These are phyloP conservation scores for Pseudevernia furfuracea DNA, from an alignment of 495 filamentous ascomycete genomes.

Conservation along the genomic window DNA sequence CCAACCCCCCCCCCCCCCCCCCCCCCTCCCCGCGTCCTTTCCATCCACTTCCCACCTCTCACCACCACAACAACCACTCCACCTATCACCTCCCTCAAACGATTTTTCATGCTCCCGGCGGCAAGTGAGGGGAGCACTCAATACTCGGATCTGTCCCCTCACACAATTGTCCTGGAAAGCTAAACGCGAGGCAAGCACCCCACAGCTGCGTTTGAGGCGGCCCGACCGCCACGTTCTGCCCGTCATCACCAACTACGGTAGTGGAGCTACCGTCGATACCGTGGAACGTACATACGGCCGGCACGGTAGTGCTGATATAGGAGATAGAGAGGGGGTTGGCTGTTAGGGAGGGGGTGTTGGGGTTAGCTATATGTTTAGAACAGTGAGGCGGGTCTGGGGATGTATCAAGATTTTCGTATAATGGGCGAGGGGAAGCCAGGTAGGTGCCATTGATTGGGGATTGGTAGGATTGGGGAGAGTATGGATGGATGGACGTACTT, in stretches of 20 bases:
- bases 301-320: background rate
- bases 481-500: conserved; percentile 3
- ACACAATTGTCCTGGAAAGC: conserved; percentile 11
- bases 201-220: background rate
- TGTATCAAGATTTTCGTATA: background rate
- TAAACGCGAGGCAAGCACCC: conserved; percentile 7
- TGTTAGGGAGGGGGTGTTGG: background rate
- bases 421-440: background rate
- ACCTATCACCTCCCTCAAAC: no score
- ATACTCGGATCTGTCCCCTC: background rate
- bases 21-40: no score
- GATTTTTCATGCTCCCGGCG: background rate
- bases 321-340: background rate
- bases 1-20: no score
- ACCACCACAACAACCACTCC: no score
- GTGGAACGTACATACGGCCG: background rate
- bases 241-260: background rate
- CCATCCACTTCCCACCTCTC: no score
- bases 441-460: background rate
- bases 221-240: background rate
- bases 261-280: conserved; percentile 7
- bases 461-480: conserved; percentile 1
- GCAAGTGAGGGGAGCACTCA: background rate
- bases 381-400: background rate
- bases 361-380: background rate